Percentiles rank a stretch among this genome's conserved stretches.
These are phyloP conservation scores for Nicotiana knightiana DNA, from an alignment of 257 asterid species.

Conservation along the genomic window DNA sequence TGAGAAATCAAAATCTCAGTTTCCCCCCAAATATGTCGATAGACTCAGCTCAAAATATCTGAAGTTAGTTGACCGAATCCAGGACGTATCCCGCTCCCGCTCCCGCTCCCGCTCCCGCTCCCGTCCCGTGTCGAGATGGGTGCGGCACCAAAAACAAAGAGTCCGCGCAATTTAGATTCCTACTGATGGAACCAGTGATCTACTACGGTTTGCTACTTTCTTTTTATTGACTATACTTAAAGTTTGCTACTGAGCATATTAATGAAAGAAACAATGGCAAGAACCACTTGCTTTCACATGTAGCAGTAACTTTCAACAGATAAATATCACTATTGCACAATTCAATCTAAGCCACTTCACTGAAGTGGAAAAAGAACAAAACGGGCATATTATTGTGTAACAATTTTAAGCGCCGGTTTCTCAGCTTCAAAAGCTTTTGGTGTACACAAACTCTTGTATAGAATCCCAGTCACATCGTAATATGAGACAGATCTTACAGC, in stretches of 20 bases:
- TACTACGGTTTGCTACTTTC: not conserved
- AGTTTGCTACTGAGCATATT: not conserved
- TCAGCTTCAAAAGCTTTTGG: constrained; percentile 30
- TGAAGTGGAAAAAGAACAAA: not conserved
- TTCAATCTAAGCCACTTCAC: not conserved
- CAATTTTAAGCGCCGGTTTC: constrained; percentile 19
- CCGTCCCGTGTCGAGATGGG: no score
- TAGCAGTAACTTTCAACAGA: not conserved
- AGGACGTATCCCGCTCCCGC: no score
- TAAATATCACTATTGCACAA: not conserved
- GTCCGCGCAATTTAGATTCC: no score
- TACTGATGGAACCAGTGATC: not conserved
- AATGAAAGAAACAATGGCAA: not conserved
- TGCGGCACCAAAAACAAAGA: no score
- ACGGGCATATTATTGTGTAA: not conserved
- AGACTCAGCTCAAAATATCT: no score
- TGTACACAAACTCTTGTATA: constrained; percentile 26
- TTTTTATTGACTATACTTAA: not conserved
- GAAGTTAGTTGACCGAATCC: no score
- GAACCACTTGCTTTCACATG: constrained; percentile 3
- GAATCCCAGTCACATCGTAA: constrained; percentile 16
- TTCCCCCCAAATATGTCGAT: no score
- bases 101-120: no score
- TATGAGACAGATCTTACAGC: constrained; percentile 12
- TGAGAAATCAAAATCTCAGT: no score